These are phyloP conservation scores for Pseudocercospora vitis DNA, from an alignment of 2,329 filamentous ascomycete genomes.

Conservation along the genomic window DNA sequence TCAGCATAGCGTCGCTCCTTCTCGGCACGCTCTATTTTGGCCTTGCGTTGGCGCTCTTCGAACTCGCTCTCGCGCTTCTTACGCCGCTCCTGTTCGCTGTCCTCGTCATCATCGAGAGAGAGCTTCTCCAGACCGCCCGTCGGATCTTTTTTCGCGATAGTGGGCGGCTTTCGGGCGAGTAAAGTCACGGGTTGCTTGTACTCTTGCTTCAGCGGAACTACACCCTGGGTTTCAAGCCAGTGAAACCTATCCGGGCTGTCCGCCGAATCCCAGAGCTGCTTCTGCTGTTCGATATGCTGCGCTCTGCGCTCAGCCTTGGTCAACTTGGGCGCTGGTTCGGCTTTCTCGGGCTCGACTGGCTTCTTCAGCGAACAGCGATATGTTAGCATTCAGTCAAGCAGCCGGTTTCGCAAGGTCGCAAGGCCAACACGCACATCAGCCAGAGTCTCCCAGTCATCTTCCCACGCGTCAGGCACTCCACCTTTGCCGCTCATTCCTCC, in stretches of 20 bases:
- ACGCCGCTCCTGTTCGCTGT: slow-evolving; percentile 63
- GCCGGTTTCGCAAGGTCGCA: neutral
- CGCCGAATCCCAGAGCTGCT: slow-evolving; percentile 86
- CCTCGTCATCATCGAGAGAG: slow-evolving; percentile 54
- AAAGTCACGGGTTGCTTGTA: slow-evolving; percentile 84
- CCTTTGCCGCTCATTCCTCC: slow-evolving; percentile 46
- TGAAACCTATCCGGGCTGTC: slow-evolving; percentile 74
- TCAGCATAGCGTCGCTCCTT: slow-evolving; percentile 90
- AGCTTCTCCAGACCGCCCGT: slow-evolving; percentile 49
- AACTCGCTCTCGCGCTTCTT: slow-evolving; percentile 65
- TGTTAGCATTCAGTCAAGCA: neutral
- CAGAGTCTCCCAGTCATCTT: slow-evolving; percentile 82
- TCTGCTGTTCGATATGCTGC: slow-evolving; percentile 78
- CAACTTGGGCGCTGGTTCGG: slow-evolving; percentile 51
- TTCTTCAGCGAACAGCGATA: too few species aligned
- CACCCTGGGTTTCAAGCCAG: slow-evolving; percentile 66
- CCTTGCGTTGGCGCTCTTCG: slow-evolving; percentile 75
- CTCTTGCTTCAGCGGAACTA: slow-evolving; percentile 62
- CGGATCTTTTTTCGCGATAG: slow-evolving; percentile 60
- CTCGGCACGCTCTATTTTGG: slow-evolving; percentile 78
- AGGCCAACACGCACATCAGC: slow-evolving; percentile 60
- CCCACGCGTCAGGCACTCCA: slow-evolving; percentile 75
- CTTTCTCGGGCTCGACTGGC: slow-evolving; percentile 30
- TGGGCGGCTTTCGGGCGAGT: slow-evolving; percentile 74
- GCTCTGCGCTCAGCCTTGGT: slow-evolving; percentile 76